Percentiles rank a stretch among this genome's conserved stretches.
Evolutionary conservation across 768 basidiomycete genomes (phyloP).

Genomic region (Gautieria morchelliformis): DNA sequence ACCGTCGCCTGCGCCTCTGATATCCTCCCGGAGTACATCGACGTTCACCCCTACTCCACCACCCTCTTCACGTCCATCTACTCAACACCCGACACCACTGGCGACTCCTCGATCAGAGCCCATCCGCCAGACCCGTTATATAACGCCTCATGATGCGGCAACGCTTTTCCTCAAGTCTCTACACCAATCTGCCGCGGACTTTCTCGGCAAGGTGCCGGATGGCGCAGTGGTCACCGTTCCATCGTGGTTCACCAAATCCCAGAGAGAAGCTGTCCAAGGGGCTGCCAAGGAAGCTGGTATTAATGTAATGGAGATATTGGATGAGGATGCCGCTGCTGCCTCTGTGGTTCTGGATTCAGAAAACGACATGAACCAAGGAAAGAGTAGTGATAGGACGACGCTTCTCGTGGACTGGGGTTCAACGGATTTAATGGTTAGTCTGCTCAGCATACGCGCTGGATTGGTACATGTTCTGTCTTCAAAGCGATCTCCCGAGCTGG

Average conservation of each 20-base stretch:
- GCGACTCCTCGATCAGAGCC: slow-evolving; percentile 71
- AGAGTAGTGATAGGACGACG: slow-evolving; percentile 54
- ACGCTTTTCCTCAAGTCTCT: slow-evolving; percentile 81
- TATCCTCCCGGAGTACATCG: slow-evolving; percentile 31
- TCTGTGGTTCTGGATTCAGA: slow-evolving; percentile 25
- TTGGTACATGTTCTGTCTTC: slow-evolving; percentile 53
- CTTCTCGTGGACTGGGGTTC: slow-evolving; percentile 77
- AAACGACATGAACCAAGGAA: slow-evolving; percentile 29
- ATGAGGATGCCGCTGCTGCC: slow-evolving; percentile 71
- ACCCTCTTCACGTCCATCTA: slow-evolving; percentile 31
- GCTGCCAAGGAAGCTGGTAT: slow-evolving; percentile 79
- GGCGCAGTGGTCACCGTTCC: slow-evolving; percentile 84
- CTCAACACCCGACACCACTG: slow-evolving; percentile 49
- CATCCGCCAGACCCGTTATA: slow-evolving; percentile 50
- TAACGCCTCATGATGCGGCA: slow-evolving; percentile 78
- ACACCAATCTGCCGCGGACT: slow-evolving; percentile 80
- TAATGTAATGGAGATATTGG: slow-evolving; percentile 74
- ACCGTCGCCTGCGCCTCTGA: slow-evolving; percentile 63
- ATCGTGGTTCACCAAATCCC: slow-evolving; percentile 57
- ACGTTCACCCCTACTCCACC: slow-evolving; percentile 51
- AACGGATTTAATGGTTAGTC: slow-evolving; percentile 56
- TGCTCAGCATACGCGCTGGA: slow-evolving; percentile 70
- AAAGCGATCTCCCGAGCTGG: slow-evolving; percentile 30
- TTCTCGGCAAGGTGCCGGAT: slow-evolving; percentile 68
- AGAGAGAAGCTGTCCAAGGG: slow-evolving; percentile 58